A percentile compares a stretch with the other conserved stretches of the same genome.
phyloP scores from a whole-genome alignment of 2,329 filamentous ascomycete species.

The Diplodia sapinea region DNA sequence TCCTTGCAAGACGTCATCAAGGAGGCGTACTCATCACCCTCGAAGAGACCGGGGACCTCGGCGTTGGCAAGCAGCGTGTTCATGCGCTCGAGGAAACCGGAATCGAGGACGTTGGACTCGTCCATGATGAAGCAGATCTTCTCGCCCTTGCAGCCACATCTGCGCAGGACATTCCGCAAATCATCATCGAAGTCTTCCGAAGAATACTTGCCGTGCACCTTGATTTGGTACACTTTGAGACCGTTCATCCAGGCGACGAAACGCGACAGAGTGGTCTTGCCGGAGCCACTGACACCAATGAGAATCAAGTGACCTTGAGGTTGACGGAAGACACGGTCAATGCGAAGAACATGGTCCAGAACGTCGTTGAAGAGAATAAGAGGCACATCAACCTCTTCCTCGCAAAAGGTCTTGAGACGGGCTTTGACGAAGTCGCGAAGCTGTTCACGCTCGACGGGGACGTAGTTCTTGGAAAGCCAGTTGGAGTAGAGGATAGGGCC shows the following conservation, averaged over 20 bases:
- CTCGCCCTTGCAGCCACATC: slow-evolving; percentile 96
- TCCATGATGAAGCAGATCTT: slow-evolving; percentile 99
- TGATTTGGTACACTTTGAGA: slow-evolving; percentile 98
- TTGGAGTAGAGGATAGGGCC: slow-evolving; percentile 98
- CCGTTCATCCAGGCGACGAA: slow-evolving; percentile 99
- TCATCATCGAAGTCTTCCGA: slow-evolving; percentile 99
- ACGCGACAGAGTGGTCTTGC: slow-evolving; percentile 95
- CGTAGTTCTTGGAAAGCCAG: slow-evolving; percentile 98
- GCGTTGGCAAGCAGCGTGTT: slow-evolving; percentile 98
- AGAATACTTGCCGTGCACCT: slow-evolving; percentile 98
- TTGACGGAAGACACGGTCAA: slow-evolving; percentile 97
- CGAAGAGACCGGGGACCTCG: slow-evolving; percentile 98
- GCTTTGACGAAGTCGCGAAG: slow-evolving; percentile 97
- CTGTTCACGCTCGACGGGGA: slow-evolving; percentile 93
- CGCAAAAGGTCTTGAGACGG: slow-evolving; percentile 95
- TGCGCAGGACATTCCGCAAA: slow-evolving; percentile 86
- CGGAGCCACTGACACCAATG: slow-evolving; percentile 97
- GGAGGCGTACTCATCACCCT: slow-evolving; percentile 98
- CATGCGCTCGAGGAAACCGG: slow-evolving; percentile 98
- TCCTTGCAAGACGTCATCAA: slow-evolving; percentile 99
- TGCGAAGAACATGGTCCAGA: slow-evolving; percentile 94
- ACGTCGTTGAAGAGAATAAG: slow-evolving; percentile 99
- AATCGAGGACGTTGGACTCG: slow-evolving; percentile 97
- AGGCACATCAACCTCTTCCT: slow-evolving; percentile 98
- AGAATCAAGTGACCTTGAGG: slow-evolving; percentile 97